Percentiles rank a stretch among this genome's conserved stretches.
Conservation (phyloP, 2,329 filamentous ascomycete species). For the Zymoseptoria brevis region DNA sequence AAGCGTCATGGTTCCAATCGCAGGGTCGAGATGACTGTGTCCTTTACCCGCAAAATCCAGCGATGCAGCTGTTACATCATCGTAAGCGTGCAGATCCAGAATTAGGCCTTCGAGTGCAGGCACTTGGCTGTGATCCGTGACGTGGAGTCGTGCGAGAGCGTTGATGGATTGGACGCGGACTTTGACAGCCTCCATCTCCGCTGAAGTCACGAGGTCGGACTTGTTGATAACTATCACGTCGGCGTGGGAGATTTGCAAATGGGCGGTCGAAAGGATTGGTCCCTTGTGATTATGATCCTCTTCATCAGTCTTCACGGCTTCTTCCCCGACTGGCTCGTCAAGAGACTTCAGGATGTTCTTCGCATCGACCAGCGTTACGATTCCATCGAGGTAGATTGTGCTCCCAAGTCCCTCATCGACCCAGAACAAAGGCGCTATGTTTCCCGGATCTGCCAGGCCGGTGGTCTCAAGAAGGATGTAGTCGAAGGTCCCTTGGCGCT, state of each 20-base stretch:
- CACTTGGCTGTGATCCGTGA: slow-evolving; percentile 72
- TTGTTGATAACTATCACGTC: slow-evolving; percentile 96
- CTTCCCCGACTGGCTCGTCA: slow-evolving; percentile 51
- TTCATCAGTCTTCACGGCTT: slow-evolving; percentile 26
- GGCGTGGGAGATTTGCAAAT: slow-evolving; percentile 93
- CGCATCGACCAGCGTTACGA: slow-evolving; percentile 90
- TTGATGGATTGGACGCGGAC: slow-evolving; percentile 78
- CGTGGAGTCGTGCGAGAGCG: slow-evolving; percentile 72
- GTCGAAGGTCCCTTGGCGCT: slow-evolving; percentile 86
- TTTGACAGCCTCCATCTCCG: slow-evolving; percentile 62
- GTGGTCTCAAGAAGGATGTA: slow-evolving; percentile 97
- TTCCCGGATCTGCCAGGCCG: slow-evolving; percentile 88
- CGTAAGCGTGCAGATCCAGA: slow-evolving; percentile 87
- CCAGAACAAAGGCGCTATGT: slow-evolving; percentile 94
- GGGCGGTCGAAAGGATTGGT: slow-evolving; percentile 78
- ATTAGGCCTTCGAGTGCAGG: slow-evolving; percentile 78
- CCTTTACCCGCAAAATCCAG: slow-evolving; percentile 67
- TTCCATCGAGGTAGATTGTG: slow-evolving; percentile 92
- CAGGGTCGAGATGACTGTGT: slow-evolving; percentile 84
- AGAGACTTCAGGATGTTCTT: slow-evolving; percentile 81
- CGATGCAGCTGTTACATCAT: slow-evolving; percentile 58
- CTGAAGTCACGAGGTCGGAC: slow-evolving; percentile 65
- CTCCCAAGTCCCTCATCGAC: slow-evolving; percentile 92
- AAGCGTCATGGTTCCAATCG: slow-evolving; percentile 76
- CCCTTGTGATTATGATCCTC: slow-evolving; percentile 47